Percentiles rank a stretch among this genome's conserved stretches.
Evolutionary conservation across 2,329 filamentous ascomycete species (phyloP).

Genomic region (Cercospora janseana): DNA sequence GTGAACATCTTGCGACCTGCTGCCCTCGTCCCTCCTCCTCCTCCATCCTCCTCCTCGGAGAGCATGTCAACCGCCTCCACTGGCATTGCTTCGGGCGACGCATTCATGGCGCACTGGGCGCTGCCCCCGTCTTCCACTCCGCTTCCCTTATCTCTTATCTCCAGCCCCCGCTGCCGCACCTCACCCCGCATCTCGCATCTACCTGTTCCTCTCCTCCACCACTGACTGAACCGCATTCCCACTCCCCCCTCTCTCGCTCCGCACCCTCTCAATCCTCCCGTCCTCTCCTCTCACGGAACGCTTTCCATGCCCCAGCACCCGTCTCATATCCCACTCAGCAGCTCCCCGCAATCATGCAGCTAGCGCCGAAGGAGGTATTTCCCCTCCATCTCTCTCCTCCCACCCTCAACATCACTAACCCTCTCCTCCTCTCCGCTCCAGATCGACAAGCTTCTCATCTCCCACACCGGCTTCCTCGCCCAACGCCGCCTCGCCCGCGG

Average conservation of each 20-base stretch:
- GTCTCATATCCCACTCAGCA: not conserved
- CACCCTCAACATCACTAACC: not conserved
- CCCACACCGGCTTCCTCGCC: constrained; percentile 81
- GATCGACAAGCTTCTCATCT: constrained; percentile 95
- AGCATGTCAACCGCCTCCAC: no score
- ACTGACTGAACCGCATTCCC: no score
- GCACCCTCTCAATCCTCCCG: constrained; percentile 7
- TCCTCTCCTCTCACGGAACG: constrained; percentile 17
- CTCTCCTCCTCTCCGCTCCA: constrained; percentile 41
- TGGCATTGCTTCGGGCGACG: no score
- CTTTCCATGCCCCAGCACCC: constrained; percentile 12
- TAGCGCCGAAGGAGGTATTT: constrained; percentile 39
- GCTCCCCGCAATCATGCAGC: constrained; percentile 35
- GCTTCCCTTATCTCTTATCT: constrained; percentile 8
- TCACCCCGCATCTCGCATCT: not conserved
- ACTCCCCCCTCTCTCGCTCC: no score
- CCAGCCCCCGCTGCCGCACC: not conserved
- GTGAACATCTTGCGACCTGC: no score
- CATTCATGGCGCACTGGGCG: not conserved
- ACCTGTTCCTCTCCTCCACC: no score
- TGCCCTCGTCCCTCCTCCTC: no score
- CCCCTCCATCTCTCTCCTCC: not conserved
- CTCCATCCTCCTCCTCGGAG: no score
- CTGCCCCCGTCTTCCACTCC: not conserved
- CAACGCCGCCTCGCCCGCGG: constrained; percentile 85